Evolutionary conservation across 169 alveolate species (phyloP), one percentile per base, ranked within the genome.

Genomic region (Plasmodium ovale): DNA sequence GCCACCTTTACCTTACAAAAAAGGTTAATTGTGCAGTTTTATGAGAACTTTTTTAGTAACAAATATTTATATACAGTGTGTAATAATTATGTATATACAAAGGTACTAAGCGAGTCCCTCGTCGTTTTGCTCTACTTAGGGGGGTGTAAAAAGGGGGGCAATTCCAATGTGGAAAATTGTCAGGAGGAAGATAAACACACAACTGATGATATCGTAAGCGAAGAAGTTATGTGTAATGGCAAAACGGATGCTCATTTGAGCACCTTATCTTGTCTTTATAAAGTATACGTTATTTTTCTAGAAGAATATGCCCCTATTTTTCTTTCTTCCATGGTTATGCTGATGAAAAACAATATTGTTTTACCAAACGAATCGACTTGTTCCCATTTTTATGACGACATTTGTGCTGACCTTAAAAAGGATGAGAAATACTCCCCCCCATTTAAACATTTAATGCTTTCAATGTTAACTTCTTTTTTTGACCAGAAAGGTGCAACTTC

Each of bases 1-100:
- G 3, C 21, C 2, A 68, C 67, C n/a, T 35, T 19, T 3, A 7
- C 51, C 23, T 23, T 68, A 37, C 73, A 31, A 29, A 3, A 49
- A 31, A 10, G 21, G 7, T 12, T 72, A 14, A 59, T 85, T 25
- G 29, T 39, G 4, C 37, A 16, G 4, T 85, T 85, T 68, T 85
- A 85, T 21, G 25, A 44, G 33, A 16, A 21, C 25, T 85, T 85
- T 54, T 85, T 85, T 68, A 85, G 87, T 49, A 69, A 85, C 53
- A 69, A 62, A 19, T 67, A 58, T 54, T 85, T 85, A 62, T 85
- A 85, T 19, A 85, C 91, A 6, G 1, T 85, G 33, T 85, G 91
- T 23, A 49, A 60, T 54, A 85, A 85, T 56, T 31, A 67, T 16
- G 39, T 69, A 14, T 85, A 85, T 60, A 29, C 69, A 33, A 35